Conservation (phyloP, 2,329 filamentous ascomycete species). For the Colletotrichum eremochloae region DNA sequence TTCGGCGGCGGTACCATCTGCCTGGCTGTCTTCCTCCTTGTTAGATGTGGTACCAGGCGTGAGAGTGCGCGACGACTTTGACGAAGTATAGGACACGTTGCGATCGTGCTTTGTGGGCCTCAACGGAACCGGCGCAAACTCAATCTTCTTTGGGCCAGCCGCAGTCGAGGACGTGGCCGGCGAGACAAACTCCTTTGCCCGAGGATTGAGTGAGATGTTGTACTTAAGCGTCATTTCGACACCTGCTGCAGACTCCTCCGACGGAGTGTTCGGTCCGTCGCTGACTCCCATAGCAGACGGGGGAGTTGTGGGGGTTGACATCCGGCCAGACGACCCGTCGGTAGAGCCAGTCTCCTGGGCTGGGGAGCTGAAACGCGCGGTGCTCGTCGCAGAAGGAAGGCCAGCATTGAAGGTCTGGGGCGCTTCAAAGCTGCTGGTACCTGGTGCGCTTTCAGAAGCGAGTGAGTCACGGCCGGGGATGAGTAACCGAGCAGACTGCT, state of each 20-base stretch:
- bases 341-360: conserved; percentile 18
- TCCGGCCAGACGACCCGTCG: conserved; percentile 14
- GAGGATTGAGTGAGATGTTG: conserved; percentile 16
- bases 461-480: neutral
- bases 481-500: conserved; percentile 23
- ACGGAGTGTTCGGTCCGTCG: neutral
- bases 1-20: neutral
- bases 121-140: conserved; percentile 31
- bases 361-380: conserved; percentile 8
- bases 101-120: conserved; percentile 7
- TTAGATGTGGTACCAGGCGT: conserved; percentile 24
- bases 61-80: conserved; percentile 24
- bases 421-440: neutral
- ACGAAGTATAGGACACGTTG: conserved; percentile 23
- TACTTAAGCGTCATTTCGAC: neutral
- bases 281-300: neutral
- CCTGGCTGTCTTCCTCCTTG: neutral
- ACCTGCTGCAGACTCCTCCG: neutral
- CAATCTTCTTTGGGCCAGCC: neutral
- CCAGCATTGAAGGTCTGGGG: neutral
- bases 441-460: neutral
- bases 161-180: neutral
- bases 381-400: conserved; percentile 19
- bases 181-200: conserved; percentile 29
- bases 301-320: conserved; percentile 26